Percentiles rank a stretch among this genome's conserved stretches.
Conservation (phyloP, 768 basidiomycete species). For the Leucocoprinus sp. region DNA sequence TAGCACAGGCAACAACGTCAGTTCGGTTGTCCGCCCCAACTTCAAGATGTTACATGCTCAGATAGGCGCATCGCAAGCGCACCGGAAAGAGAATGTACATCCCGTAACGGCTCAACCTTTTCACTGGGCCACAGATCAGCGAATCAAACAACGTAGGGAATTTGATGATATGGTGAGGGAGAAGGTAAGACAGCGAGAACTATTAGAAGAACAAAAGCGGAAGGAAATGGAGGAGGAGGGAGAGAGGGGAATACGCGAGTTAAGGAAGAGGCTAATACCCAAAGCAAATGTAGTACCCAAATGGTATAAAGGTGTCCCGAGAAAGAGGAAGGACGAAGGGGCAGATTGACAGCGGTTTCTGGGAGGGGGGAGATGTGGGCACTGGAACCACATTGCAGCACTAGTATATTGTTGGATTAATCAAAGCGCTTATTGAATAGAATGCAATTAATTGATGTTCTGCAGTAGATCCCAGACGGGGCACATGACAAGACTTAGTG, state of each 20-base stretch:
- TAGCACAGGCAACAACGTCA: background rate
- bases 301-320: slow-evolving; percentile 70
- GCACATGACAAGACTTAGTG: slow-evolving; percentile 11
- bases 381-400: background rate
- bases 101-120: slow-evolving; percentile 42
- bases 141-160: slow-evolving; percentile 53
- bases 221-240: slow-evolving; percentile 45
- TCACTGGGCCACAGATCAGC: slow-evolving; percentile 42
- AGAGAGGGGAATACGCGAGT: slow-evolving; percentile 50
- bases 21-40: slow-evolving; percentile 28
- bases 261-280: slow-evolving; percentile 56
- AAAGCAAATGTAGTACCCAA: slow-evolving; percentile 67
- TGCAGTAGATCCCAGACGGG: slow-evolving; percentile 9
- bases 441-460: slow-evolving; percentile 5
- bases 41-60: slow-evolving; percentile 47
- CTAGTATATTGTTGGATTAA: slow-evolving; percentile 7
- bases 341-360: slow-evolving; percentile 1
- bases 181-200: slow-evolving; percentile 47
- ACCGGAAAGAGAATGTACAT: slow-evolving; percentile 38
- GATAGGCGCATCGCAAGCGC: slow-evolving; percentile 32
- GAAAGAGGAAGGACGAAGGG: slow-evolving; percentile 29
- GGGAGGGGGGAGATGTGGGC: background rate
- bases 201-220: slow-evolving; percentile 37
- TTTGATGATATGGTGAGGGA: slow-evolving; percentile 53
- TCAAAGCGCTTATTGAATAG: slow-evolving; percentile 2